phyloP scores from a whole-genome alignment of 345 rosid genomes.

The Physaria fendleri region DNA sequence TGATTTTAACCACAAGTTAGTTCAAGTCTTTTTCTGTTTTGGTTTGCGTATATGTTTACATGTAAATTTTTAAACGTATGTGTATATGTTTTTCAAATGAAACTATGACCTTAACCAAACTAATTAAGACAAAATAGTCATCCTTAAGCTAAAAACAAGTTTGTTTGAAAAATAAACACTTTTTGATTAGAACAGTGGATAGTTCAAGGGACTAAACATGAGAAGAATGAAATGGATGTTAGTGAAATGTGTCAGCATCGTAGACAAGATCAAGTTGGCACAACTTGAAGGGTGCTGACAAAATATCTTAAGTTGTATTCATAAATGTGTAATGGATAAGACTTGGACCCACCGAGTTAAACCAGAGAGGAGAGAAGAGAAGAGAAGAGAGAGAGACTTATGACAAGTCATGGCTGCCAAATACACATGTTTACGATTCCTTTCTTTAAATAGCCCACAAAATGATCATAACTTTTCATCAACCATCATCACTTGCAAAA shows the following conservation, averaged over 20 bases:
- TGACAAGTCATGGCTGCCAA: conserved; percentile 14
- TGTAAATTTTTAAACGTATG: neutral
- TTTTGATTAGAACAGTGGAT: neutral
- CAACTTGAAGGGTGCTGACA: conserved; percentile 29
- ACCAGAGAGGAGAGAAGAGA: too few species aligned
- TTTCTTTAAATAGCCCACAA: conserved; percentile 19
- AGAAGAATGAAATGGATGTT: conserved; percentile 3
- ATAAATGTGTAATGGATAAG: conserved; percentile 31
- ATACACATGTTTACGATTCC: conserved; percentile 18
- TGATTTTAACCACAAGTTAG: neutral
- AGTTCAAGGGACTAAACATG: neutral
- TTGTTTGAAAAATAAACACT: neutral
- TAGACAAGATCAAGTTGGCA: conserved; percentile 22
- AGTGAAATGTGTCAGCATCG: conserved; percentile 8
- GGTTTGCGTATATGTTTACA: neutral
- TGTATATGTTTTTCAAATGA: neutral
- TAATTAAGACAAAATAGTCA: neutral
- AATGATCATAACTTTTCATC: conserved; percentile 5
- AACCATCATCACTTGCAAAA: conserved; percentile 12
- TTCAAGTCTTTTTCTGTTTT: neutral
- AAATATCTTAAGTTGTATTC: conserved; percentile 22
- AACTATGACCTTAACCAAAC: neutral
- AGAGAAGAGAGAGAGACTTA: neutral
- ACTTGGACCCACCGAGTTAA: conserved; percentile 4
- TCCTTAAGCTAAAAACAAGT: neutral